Evolutionary conservation across 2,329 filamentous ascomycete species (phyloP), one percentile per base, ranked within the genome.

Genomic region (Pestalotiopsis fici): DNA sequence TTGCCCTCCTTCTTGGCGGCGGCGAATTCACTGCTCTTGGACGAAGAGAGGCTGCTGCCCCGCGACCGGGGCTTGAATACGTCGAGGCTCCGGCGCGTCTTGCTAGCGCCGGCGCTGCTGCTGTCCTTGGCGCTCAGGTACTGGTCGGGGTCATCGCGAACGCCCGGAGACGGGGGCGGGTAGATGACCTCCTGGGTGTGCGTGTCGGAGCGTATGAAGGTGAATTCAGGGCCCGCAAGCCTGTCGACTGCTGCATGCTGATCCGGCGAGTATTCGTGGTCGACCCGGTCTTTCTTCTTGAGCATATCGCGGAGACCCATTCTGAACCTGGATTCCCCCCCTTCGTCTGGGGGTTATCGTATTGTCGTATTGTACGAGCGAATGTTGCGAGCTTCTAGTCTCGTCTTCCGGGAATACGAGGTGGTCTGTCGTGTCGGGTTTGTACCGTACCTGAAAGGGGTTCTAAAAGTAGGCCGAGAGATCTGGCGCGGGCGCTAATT

Each of bases 171-270:
- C 73, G 70, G 78, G 6, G 94, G 92, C 12, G 93, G 92, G 66
- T 89, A 84, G 77, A 97, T 93, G 71, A 91, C 83, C 78, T 98
- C 94, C 77, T 94, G 88, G 1, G 91, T 90, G 71, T 90, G 82
- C 1, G 95, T 97, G 76, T 97, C 95, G 71, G 93, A 91, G 69
- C 94, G 91, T 75, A 96, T 86, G 81, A 98, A 94, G 70, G 87
- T 93, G 82, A 98, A 94, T 72, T 93, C 90, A 67, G 91, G 90
- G 1, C 84, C 77, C 64, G 77, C 76, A 54, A 82, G 76, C 65
- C 73, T 77, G 57, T 78, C 72, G 64, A 80, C 74, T 23, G 80
- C 78, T 69, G 79, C 78, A 69, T 79, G 73, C 18, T 65, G 63
- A 69, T 81, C 78, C 68, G 76, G 73, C n/a, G 77, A 68, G 43